Evolutionary conservation across 306 rosid genomes (phyloP).

Genomic region (Trichosanthes truncata): DNA sequence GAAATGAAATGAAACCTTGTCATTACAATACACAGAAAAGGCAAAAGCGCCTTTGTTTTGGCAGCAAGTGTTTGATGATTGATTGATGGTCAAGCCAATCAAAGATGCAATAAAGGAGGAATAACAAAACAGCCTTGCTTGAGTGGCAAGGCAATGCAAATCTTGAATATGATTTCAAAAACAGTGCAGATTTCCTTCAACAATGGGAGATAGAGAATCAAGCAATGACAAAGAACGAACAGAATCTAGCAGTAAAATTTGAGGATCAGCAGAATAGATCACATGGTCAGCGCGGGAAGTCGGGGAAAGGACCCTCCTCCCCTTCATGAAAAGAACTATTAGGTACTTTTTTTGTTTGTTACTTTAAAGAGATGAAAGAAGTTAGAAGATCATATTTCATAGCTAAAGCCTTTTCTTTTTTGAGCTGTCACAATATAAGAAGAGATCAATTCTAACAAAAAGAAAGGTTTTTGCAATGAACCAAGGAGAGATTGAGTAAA

Average conservation of each 20-base stretch:
- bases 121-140: neutral
- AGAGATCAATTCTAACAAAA: neutral
- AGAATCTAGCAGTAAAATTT: neutral
- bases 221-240: neutral
- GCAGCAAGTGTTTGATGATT: neutral
- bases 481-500: neutral
- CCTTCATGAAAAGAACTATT: neutral
- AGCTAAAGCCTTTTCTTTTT: neutral
- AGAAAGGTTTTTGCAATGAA: constrained; percentile 2
- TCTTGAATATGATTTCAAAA: neutral
- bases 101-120: neutral
- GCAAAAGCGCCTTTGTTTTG: constrained; percentile 1
- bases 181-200: neutral
- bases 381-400: neutral
- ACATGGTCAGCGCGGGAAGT: neutral
- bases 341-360: neutral
- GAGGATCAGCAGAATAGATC: neutral
- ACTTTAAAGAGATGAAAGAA: neutral
- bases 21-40: neutral
- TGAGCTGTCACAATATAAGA: neutral
- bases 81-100: neutral
- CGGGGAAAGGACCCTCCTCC: neutral
- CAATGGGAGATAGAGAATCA: neutral
- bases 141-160: neutral
- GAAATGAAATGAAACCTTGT: neutral